Base-by-base conservation (phyloP, 768 basidiomycete genomes). In the Pleurotus giganteus region DNA sequence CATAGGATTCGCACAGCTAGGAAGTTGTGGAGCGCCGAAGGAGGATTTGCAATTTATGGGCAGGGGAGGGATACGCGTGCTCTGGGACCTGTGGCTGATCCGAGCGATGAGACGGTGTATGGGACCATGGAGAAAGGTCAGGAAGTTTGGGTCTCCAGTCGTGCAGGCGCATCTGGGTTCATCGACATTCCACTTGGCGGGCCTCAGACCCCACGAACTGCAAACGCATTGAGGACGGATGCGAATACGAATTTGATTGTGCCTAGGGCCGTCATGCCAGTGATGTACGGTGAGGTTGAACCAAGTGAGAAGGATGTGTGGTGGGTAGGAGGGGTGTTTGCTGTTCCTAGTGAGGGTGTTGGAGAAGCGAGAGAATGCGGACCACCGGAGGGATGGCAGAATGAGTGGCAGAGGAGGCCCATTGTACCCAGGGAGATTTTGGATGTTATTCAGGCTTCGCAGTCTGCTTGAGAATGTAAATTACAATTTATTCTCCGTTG, bases 191-290 rank as follows among this genome's bases (percentile, higher is more conserved):
- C 31, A 6, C 15, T 19, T 13, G 49, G 15, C 12, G 42, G 42
- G 44, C 34, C 15, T 21, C 53, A 37, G 29, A 5, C n/a, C 21
- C 58, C 59, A 43, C 28, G 77, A 58, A 63, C 58, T 31, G 79
- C 74, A 15, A 66, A 68, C 52, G 80, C 82, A n/a, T 63, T 88
- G 12, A 74, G 85, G 37, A 82, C 81, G 24, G 88, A 91, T 63
- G 83, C 88, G 29, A 89, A 91, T 67, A 77, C 86, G 29, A 89
- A 88, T 64, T 66, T 89, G 63, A 79, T 89, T 58, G 81, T 80
- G 29, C 75, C 87, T 2, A 73, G 86, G 19, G 83, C 86, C 31
- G 78, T 87, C n/a, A 65, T 89, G 55, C 87, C 87, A 4, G 85
- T 84, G 36, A 74, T 89, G 42, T 57, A 80, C 47, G 82, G 74